A percentile compares a stretch with the other conserved stretches of the same genome.
Evolutionary conservation across 2,329 filamentous ascomycete genomes (phyloP).

Genomic region (Penicillium sp.): DNA sequence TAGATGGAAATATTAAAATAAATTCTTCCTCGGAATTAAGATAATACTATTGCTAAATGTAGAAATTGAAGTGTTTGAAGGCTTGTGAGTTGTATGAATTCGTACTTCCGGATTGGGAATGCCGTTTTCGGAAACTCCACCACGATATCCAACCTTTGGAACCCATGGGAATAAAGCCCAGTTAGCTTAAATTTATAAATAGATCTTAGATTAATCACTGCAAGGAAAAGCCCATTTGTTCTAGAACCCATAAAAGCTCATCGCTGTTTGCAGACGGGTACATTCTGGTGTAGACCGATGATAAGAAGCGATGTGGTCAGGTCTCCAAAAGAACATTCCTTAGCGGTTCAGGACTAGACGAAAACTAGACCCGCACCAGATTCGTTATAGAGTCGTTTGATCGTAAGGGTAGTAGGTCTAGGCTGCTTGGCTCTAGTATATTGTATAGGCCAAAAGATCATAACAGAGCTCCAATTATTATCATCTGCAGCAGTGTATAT

Average conservation of each 20-base stretch:
- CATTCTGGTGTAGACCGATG: not conserved
- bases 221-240: not conserved
- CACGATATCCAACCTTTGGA: not conserved
- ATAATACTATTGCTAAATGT: not conserved
- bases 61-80: not conserved
- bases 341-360: too few species aligned
- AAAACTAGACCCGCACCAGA: not conserved
- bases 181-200: not conserved
- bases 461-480: not conserved
- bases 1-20: not conserved
- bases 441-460: not conserved
- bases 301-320: too few species aligned
- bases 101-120: slow-evolving; percentile 7
- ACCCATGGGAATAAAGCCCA: not conserved
- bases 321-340: not conserved
- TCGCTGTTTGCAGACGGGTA: not conserved
- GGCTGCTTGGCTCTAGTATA: not conserved
- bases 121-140: not conserved
- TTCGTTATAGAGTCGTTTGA: not conserved
- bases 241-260: not conserved
- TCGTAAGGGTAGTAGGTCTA: not conserved
- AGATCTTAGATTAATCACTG: not conserved
- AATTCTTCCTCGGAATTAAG: not conserved
- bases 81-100: not conserved
- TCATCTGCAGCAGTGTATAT: not conserved